Evolutionary conservation across 2,329 filamentous ascomycete genomes (phyloP), one percentile per base, ranked within the genome.

Genomic region (Niveomyces coronatus): DNA sequence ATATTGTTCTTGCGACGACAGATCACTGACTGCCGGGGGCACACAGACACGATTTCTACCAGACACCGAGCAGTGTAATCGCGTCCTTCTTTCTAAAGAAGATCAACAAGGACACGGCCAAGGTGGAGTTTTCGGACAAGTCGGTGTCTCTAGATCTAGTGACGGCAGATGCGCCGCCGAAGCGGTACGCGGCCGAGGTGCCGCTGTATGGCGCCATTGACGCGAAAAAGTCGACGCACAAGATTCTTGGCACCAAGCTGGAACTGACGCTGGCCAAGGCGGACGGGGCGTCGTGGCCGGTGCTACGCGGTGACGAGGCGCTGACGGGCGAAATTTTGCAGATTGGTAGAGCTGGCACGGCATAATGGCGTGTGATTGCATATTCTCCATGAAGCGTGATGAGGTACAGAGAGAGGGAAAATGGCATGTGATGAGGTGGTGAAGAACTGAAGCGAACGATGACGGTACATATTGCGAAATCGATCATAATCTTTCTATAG

Each of bases 21-120:
- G 15, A 10, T n/a, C 15, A n/a, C 4, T 5, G 11, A 22, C 35
- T 42, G 28, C 34, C 15, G 24, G 5, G 26, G 15, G 2, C 2
- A 3, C 29, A 16, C 31, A 60, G 62, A 42, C 78, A 83, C 55
- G 91, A 98, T 61, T 98, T 89, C 63, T 98, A 98, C 64, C 91
- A 98, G 62, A 96, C 91, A 2, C 68, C 82, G 3, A 74, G 76
- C 10, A 79, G 77, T 11, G 85, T 96, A 41, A 94, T 93, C 48
- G 88, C 84, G 3, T 91, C 85, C 8, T 82, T 95, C 49, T 98
- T 94, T 64, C 71, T 96, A 39, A 98, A 96, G 70, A 96, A 96
- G 67, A 94, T 98, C 52, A 78, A 88, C 63, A 93, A 89, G 62
- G 73, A 80, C 17, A 73, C 66, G 18, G 83, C 86, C 36, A 81